Conservation (phyloP, 345 rosid genomes). For the Acer yangbiense region DNA sequence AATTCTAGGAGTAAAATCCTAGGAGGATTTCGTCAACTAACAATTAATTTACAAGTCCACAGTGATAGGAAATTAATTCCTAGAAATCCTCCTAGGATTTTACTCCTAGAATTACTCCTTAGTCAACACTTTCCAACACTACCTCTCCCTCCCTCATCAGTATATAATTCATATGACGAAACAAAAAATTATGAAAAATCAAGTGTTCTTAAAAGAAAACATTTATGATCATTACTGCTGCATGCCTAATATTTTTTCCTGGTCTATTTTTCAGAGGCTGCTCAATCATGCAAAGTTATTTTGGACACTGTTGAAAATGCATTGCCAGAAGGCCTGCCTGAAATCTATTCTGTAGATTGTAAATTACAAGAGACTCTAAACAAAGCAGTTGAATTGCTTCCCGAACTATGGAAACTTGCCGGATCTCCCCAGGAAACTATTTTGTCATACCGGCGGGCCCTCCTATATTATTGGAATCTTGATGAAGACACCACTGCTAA, state of each 20-base stretch:
- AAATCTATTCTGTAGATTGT: conserved; percentile 44
- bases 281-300: conserved; percentile 63
- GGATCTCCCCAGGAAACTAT: conserved; percentile 59
- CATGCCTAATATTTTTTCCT: background rate
- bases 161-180: background rate
- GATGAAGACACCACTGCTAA: conserved; percentile 50
- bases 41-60: too few species aligned
- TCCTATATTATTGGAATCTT: conserved; percentile 70
- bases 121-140: too few species aligned
- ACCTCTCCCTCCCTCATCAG: background rate
- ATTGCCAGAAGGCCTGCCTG: conserved; percentile 69
- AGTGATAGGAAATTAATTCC: too few species aligned
- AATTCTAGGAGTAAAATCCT: too few species aligned
- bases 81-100: too few species aligned
- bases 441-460: conserved; percentile 59
- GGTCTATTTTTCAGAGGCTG: conserved; percentile 60
- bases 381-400: conserved; percentile 74
- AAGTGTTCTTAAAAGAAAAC: background rate
- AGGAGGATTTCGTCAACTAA: too few species aligned
- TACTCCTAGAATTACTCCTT: too few species aligned
- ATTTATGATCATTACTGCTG: background rate
- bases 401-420: conserved; percentile 69
- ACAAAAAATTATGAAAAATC: background rate
- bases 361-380: conserved; percentile 56
- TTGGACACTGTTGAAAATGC: conserved; percentile 70